Conservation (phyloP, 2,329 filamentous ascomycete genomes). For the Sporothrix variecibatus region DNA sequence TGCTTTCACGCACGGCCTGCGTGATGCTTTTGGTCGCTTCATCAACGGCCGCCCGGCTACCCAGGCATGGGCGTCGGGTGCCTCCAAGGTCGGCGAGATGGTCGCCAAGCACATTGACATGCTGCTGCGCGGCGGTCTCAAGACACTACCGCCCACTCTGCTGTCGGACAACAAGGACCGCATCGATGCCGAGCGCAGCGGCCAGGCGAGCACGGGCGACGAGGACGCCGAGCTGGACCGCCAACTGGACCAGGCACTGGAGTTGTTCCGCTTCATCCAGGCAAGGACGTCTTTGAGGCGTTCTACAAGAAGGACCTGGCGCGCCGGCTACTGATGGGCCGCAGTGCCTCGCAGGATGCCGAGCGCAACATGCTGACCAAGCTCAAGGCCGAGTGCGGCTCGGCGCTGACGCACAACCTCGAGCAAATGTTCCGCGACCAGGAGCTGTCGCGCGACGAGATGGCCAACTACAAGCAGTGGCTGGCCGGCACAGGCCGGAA, state of each 20-base stretch:
- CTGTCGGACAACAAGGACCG: constrained; percentile 63
- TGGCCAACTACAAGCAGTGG: constrained; percentile 79
- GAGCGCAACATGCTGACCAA: constrained; percentile 94
- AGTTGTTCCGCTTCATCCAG: constrained; percentile 94
- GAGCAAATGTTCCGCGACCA: constrained; percentile 99
- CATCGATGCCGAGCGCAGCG: constrained; percentile 59
- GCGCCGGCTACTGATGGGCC: constrained; percentile 82
- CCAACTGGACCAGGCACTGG: constrained; percentile 88
- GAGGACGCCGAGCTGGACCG: constrained; percentile 91
- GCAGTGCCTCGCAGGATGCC: constrained; percentile 91
- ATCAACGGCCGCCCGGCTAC: constrained; percentile 80
- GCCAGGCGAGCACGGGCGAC: constrained; percentile 70
- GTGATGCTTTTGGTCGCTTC: constrained; percentile 84
- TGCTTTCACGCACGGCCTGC: constrained; percentile 73
- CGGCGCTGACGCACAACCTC: constrained; percentile 92
- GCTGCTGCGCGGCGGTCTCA: constrained; percentile 83
- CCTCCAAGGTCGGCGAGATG: constrained; percentile 96
- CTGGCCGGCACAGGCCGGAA: constrained; percentile 47
- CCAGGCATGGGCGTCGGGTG: constrained; percentile 74
- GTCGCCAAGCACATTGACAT: constrained; percentile 96
- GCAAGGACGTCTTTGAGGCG: constrained; percentile 96
- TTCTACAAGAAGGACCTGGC: constrained; percentile 99
- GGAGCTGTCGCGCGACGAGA: constrained; percentile 88
- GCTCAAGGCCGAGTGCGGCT: constrained; percentile 89
- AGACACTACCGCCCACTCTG: constrained; percentile 72